A percentile compares a stretch with the other conserved stretches of the same genome.
Conservation (phyloP, 306 rosid species). For the Casuarina equisetifolia region DNA sequence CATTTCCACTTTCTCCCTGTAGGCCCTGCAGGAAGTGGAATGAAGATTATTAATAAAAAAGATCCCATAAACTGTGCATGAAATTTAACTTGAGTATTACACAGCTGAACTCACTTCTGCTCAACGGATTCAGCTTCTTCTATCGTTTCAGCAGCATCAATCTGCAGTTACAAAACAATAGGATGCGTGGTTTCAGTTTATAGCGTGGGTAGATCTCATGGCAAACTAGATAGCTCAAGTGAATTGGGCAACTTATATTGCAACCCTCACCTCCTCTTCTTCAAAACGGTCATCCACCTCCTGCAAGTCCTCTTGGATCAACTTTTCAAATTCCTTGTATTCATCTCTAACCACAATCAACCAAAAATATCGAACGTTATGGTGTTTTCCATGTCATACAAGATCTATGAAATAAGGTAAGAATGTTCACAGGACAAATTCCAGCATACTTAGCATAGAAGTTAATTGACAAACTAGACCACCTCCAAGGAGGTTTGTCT, state of each 20-base stretch:
- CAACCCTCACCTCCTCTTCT: constrained; percentile 81
- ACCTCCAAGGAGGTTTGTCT: neutral
- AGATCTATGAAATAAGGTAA: neutral
- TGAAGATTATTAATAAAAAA: neutral
- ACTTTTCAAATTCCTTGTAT: constrained; percentile 91
- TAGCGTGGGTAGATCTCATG: constrained; percentile 5
- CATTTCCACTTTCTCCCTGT: constrained; percentile 63
- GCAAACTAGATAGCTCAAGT: neutral
- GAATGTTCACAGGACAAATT: neutral
- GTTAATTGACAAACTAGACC: neutral
- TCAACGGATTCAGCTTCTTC: constrained; percentile 87
- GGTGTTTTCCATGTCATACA: constrained; percentile 5
- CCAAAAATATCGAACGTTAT: constrained; percentile 27
- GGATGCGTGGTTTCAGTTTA: constrained; percentile 12
- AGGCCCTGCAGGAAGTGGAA: constrained; percentile 42
- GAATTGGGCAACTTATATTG: constrained; percentile 17
- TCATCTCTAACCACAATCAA: constrained; percentile 64
- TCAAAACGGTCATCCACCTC: constrained; percentile 90
- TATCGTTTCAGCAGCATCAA: constrained; percentile 87
- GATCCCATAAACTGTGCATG: neutral
- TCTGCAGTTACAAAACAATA: constrained; percentile 42
- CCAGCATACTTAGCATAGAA: neutral
- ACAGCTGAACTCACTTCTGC: constrained; percentile 56
- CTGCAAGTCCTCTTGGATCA: constrained; percentile 89
- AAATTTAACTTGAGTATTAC: neutral